Percentiles rank a stretch among this genome's conserved stretches.
Evolutionary conservation across 768 basidiomycete species (phyloP).

Genomic region (Calocybe cyanea): DNA sequence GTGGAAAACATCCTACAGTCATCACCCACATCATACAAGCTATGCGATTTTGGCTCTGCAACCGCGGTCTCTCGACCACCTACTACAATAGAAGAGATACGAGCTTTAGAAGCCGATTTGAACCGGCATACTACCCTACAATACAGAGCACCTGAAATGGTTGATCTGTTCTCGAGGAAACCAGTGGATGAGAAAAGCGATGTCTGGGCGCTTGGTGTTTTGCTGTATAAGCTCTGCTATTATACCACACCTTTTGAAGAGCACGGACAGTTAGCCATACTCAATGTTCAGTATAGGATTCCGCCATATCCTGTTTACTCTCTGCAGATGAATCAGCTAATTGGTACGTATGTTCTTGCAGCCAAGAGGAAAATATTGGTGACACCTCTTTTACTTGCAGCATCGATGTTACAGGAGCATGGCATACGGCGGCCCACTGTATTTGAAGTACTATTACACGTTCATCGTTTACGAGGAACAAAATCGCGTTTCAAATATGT

Average conservation of each 20-base stretch:
- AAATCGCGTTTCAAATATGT: conserved; percentile 75
- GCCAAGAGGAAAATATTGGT: conserved; percentile 2
- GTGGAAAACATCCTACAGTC: conserved; percentile 98
- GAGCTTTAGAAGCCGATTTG: conserved; percentile 84
- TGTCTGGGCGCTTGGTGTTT: conserved; percentile 95
- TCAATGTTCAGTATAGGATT: conserved; percentile 93
- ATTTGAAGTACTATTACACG: conserved; percentile 79
- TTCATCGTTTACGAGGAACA: conserved; percentile 86
- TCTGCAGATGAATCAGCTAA: conserved; percentile 72
- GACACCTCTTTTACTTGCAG: conserved; percentile 35
- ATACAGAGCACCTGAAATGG: conserved; percentile 99
- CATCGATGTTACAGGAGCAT: conserved; percentile 90
- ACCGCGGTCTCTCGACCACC: conserved; percentile 75
- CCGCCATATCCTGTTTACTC: conserved; percentile 90
- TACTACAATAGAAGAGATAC: conserved; percentile 76
- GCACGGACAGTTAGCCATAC: conserved; percentile 91
- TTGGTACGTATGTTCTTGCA: conserved; percentile 50
- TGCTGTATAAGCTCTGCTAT: conserved; percentile 98
- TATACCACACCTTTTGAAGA: conserved; percentile 99
- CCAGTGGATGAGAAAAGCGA: conserved; percentile 93
- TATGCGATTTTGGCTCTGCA: conserved; percentile 98
- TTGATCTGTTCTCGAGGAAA: conserved; percentile 80
- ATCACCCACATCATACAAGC: conserved; percentile 79
- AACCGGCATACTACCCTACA: conserved; percentile 95
- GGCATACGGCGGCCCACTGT: conserved; percentile 82